phyloP scores from a whole-genome alignment of 345 rosid species.

The Erysimum cheiranthoides region DNA sequence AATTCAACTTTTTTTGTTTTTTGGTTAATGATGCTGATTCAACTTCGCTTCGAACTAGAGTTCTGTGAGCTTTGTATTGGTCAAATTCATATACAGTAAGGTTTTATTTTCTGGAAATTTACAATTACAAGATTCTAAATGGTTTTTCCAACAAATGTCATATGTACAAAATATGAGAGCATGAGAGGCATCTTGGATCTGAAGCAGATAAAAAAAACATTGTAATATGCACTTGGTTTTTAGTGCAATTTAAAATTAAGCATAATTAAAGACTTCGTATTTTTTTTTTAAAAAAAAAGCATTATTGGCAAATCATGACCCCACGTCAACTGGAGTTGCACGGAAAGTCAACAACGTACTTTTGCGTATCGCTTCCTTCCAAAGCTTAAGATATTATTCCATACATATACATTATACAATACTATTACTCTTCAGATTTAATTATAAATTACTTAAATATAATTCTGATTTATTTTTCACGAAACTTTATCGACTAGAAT shows the following conservation, averaged over 20 bases:
- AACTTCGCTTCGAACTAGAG: conserved; percentile 1
- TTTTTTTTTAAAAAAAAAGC: neutral
- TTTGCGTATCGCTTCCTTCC: conserved; percentile 23
- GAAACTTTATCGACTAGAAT: neutral
- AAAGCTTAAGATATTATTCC: conserved; percentile 39
- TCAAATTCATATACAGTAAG: neutral
- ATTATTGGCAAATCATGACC: conserved; percentile 35
- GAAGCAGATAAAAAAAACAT: conserved; percentile 2
- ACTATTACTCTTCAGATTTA: neutral
- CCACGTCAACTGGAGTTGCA: conserved; percentile 43
- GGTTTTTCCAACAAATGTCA: conserved; percentile 12
- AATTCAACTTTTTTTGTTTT: neutral
- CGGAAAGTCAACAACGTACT: conserved; percentile 56
- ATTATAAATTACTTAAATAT: neutral
- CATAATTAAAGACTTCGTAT: conserved; percentile 8
- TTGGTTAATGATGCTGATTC: neutral
- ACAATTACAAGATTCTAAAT: neutral
- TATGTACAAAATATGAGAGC: neutral
- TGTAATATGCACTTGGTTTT: neutral
- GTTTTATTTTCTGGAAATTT: too few species aligned
- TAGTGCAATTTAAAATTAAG: conserved; percentile 2
- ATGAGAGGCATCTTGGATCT: conserved; percentile 35
- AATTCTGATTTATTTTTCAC: too few species aligned
- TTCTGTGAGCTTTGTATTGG: neutral
- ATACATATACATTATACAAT: too few species aligned